A percentile compares a stretch with the other conserved stretches of the same genome.
Evolutionary conservation across 148 eudicot genomes (phyloP).

Genomic region (Drosera capensis): DNA sequence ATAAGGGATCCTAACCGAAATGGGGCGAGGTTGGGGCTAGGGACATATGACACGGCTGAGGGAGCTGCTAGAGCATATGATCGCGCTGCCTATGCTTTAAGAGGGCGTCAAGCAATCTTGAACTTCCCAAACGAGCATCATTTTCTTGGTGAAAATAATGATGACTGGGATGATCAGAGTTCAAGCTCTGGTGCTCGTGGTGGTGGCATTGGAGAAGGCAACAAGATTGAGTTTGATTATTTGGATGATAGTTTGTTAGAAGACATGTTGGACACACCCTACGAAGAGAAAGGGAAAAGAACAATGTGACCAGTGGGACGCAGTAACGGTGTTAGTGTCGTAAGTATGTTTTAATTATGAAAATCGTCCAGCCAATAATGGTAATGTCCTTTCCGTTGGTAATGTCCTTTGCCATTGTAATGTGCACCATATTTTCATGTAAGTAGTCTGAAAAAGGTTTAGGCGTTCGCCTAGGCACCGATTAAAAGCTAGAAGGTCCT

Average conservation of each 20-base stretch:
- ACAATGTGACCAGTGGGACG: too few relatives aligned
- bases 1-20: slow-evolving; percentile 26
- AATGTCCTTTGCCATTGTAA: too few relatives aligned
- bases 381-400: too few relatives aligned
- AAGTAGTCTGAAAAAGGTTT: too few relatives aligned
- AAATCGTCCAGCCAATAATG: too few relatives aligned
- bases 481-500: too few relatives aligned
- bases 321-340: too few relatives aligned
- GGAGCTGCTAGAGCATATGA: slow-evolving; percentile 35
- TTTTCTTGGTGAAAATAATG: slow-evolving; percentile 4
- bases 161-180: neutral
- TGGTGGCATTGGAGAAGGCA: neutral
- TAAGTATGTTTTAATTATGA: too few relatives aligned
- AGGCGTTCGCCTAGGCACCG: too few relatives aligned
- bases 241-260: slow-evolving; percentile 26
- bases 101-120: slow-evolving; percentile 31
- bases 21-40: slow-evolving; percentile 28
- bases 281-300: slow-evolving; percentile 1
- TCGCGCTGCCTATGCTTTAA: slow-evolving; percentile 17
- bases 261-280: slow-evolving; percentile 19
- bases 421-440: too few relatives aligned
- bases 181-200: neutral
- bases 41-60: slow-evolving; percentile 24
- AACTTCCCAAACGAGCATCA: slow-evolving; percentile 28
- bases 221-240: slow-evolving; percentile 22